Evolutionary conservation across 2,329 filamentous ascomycete genomes (phyloP).

Genomic region (Talaromyces pinophilus): DNA sequence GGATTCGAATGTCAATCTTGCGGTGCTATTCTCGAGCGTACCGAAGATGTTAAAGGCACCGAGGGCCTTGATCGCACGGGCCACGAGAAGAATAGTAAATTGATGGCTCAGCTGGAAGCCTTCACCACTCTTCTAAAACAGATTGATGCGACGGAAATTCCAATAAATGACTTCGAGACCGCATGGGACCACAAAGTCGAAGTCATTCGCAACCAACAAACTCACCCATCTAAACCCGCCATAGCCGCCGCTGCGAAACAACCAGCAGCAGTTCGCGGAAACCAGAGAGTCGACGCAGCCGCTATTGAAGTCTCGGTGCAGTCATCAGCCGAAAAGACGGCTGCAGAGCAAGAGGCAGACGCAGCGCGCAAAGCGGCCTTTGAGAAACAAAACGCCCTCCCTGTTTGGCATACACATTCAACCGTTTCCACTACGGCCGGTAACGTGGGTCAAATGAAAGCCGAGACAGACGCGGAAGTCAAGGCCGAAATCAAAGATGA

Average conservation of each 20-base stretch:
- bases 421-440: conserved; percentile 43
- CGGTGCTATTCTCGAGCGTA: conserved; percentile 49
- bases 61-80: conserved; percentile 48
- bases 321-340: conserved; percentile 51
- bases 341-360: conserved; percentile 52
- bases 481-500: conserved; percentile 46
- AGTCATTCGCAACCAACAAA: conserved; percentile 47
- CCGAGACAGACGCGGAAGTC: conserved; percentile 35
- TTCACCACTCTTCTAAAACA: conserved; percentile 52
- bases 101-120: conserved; percentile 51
- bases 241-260: conserved; percentile 44
- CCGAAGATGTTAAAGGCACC: conserved; percentile 48
- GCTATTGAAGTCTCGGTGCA: conserved; percentile 54
- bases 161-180: conserved; percentile 51
- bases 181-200: conserved; percentile 53
- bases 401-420: conserved; percentile 56
- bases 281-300: conserved; percentile 46
- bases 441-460: conserved; percentile 33
- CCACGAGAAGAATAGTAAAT: conserved; percentile 52
- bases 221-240: conserved; percentile 43
- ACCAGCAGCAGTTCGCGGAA: conserved; percentile 44
- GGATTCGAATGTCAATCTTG: conserved; percentile 87
- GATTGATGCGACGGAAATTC: conserved; percentile 51
- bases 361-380: conserved; percentile 50
- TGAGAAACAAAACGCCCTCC: conserved; percentile 55